Percentiles rank a stretch among this genome's conserved stretches.
Evolutionary conservation across 83 land plant species (phyloP).

Genomic region (Picea mariana): DNA sequence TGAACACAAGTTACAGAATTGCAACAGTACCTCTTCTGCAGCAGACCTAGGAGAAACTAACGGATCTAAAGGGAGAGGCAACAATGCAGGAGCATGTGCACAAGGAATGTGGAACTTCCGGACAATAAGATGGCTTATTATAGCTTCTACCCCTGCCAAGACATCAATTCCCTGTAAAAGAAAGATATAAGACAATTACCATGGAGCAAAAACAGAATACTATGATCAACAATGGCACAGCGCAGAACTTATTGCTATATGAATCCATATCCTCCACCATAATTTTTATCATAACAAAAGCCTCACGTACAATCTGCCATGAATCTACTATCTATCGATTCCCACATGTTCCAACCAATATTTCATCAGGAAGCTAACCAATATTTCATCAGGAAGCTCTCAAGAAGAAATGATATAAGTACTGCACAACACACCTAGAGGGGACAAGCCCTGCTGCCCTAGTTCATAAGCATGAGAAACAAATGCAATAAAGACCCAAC

Average conservation of each 20-base stretch:
- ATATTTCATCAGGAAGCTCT: neutral
- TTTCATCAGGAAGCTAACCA: no score
- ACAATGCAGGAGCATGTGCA: slow-evolving; percentile 96
- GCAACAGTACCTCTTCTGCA: slow-evolving; percentile 85
- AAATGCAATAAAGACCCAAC: slow-evolving; percentile 26
- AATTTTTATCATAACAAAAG: neutral
- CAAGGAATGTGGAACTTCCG: slow-evolving; percentile 82
- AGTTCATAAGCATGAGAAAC: neutral
- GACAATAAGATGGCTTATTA: slow-evolving; percentile 93
- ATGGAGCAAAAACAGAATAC: neutral
- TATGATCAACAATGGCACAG: neutral
- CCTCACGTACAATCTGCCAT: neutral
- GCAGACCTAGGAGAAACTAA: slow-evolving; percentile 84
- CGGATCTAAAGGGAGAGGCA: slow-evolving; percentile 61
- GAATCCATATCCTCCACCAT: neutral
- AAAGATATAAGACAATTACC: neutral
- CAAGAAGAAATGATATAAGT: slow-evolving; percentile 1
- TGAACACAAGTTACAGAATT: no score
- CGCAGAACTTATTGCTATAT: neutral
- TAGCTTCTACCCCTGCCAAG: slow-evolving; percentile 95
- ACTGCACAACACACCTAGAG: neutral
- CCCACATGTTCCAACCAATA: neutral
- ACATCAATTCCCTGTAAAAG: slow-evolving; percentile 80
- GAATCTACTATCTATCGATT: neutral
- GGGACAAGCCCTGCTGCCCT: neutral